These are phyloP conservation scores for Nicotiana obtusifolia DNA, from an alignment of 257 asterid genomes.

Conservation along the genomic window DNA sequence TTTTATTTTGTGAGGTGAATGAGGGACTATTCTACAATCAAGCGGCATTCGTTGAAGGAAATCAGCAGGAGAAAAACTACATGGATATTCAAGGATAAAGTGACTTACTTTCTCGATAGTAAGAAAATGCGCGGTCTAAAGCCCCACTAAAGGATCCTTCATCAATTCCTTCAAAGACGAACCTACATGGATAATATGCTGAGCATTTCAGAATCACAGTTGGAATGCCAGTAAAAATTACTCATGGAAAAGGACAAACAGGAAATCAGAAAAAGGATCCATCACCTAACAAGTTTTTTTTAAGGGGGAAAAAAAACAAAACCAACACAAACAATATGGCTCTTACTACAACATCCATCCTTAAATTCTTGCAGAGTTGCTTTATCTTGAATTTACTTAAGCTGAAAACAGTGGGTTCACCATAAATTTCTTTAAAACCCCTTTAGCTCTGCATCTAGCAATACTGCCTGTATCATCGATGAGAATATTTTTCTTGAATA, in stretches of 20 bases:
- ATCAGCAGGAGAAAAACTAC: not conserved
- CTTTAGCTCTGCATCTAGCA: not conserved
- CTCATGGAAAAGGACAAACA: not conserved
- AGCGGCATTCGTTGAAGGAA: not conserved
- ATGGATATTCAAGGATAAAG: not conserved
- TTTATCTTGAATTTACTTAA: not conserved
- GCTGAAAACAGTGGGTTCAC: not conserved
- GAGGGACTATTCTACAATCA: not conserved
- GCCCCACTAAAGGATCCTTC: slow-evolving; percentile 58
- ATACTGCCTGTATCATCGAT: not conserved
- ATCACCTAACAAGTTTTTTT: not conserved
- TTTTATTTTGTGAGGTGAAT: not conserved
- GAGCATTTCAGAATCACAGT: not conserved
- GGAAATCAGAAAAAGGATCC: not conserved
- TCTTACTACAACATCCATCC: not conserved
- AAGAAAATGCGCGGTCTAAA: slow-evolving; percentile 59
- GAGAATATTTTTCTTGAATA: not conserved
- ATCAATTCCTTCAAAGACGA: slow-evolving; percentile 83
- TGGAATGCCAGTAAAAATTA: not conserved
- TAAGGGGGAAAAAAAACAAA: not conserved
- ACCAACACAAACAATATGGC: not conserved
- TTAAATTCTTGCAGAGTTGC: not conserved
- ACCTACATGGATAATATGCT: slow-evolving; percentile 30
- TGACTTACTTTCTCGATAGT: slow-evolving; percentile 57
- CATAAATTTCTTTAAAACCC: not conserved